These are phyloP conservation scores for Magnusiomyces tetraspermus DNA, from an alignment of 1,139 yeast species.

Conservation along the genomic window DNA sequence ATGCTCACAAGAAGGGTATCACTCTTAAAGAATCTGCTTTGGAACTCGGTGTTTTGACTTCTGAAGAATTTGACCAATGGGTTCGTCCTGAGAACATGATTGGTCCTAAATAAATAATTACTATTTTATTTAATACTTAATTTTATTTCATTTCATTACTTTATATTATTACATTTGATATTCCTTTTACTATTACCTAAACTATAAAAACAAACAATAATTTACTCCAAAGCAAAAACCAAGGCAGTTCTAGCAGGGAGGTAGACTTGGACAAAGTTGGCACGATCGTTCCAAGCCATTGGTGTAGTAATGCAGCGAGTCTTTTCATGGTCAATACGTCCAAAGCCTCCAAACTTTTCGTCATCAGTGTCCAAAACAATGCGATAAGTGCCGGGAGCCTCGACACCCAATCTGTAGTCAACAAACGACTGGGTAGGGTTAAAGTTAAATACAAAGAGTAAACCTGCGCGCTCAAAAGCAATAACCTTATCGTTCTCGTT, in stretches of 20 bases:
- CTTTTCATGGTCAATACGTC: slow-evolving; percentile 50
- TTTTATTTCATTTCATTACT: neutral
- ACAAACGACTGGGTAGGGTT: slow-evolving; percentile 75
- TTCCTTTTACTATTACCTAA: too few relatives aligned
- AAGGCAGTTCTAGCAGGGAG: slow-evolving; percentile 76
- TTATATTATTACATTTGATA: neutral
- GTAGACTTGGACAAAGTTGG: slow-evolving; percentile 70
- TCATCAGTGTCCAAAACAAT: slow-evolving; percentile 70
- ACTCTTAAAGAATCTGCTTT: slow-evolving; percentile 91
- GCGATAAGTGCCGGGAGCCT: slow-evolving; percentile 63
- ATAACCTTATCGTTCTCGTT: slow-evolving; percentile 81
- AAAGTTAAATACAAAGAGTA: slow-evolving; percentile 79
- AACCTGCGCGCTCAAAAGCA: slow-evolving; percentile 80
- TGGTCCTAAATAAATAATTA: slow-evolving; percentile 51
- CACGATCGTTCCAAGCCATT: slow-evolving; percentile 70
- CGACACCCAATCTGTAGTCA: slow-evolving; percentile 85
- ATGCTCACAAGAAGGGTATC: slow-evolving; percentile 95
- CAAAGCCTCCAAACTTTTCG: slow-evolving; percentile 70
- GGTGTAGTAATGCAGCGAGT: slow-evolving; percentile 51
- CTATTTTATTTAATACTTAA: neutral
- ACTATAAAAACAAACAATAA: neutral
- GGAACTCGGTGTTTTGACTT: slow-evolving; percentile 74
- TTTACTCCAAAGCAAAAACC: slow-evolving; percentile 43
- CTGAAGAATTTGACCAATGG: slow-evolving; percentile 88
- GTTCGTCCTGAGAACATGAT: slow-evolving; percentile 97